Base-by-base conservation (phyloP, 495 filamentous ascomycete species). In the Xylona heveae region DNA sequence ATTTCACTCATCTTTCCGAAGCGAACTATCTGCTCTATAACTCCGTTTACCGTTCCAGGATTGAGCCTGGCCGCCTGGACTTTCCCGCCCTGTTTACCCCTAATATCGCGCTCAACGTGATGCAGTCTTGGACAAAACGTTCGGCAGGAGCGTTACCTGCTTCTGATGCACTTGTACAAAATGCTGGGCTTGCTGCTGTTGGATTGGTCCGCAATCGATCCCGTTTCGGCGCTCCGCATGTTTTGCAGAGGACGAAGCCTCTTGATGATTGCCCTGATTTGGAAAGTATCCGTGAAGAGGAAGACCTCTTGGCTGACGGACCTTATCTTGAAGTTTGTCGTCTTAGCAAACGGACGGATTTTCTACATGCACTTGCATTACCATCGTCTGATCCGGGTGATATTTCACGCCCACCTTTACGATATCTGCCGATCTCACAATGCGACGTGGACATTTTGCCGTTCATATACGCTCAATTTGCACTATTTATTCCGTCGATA, bases 401-500 rank as follows among this genome's bases (percentile, higher is more conserved):
- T 20, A 38, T 39, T 13, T 35, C 48, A 27, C 44, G 47, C 26
- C 49, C 39, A 7, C 29, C 35, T 14, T 18, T 38, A 14, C 36
- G 48, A 16, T 35, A 12, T 23, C 19, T 52, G 2, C 37, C 43
- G 3, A 38, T 43, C 2, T 24, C 33, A 2, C 37, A 52, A 6
- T 61, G 55, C 36, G 38, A 36, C 9, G 40, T 77, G 3, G 68
- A 76, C 37, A 59, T 46, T 16, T 51, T 81, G 1, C 74, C 81
- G 0, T 49, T 61, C 18, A 45, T 50, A 10, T 70, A 71, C 34
- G 59, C 66, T 1, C 57, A 70, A 16, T 67, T 91, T 36, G 76
- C 70, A 1, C 55, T 74, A 10, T 60, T 90, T 21, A 58, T 91
- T 16, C 81, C 88, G 0, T 70, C 74, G 0, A 71, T 94, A 5